Conservation (phyloP, 2,329 filamentous ascomycete genomes). For the Aquanectria penicillioides region DNA sequence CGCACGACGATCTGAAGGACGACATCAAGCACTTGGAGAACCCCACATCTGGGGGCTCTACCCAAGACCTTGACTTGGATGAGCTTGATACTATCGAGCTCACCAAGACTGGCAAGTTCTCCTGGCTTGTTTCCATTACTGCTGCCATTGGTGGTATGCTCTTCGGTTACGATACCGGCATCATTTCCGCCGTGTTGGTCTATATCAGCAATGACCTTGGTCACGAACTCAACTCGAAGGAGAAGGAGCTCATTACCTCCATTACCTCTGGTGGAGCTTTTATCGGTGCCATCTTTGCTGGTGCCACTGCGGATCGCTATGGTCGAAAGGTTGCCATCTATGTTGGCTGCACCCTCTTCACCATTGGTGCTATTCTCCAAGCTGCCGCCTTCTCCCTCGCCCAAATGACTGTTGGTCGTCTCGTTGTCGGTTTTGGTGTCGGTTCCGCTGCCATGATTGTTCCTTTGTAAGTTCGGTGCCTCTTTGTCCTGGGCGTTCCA, state of each 20-base stretch:
- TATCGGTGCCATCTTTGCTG: conserved; percentile 42
- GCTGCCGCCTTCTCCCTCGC: conserved; percentile 38
- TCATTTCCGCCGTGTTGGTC: conserved; percentile 48
- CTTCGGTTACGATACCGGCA: conserved; percentile 50
- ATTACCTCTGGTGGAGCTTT: conserved; percentile 55
- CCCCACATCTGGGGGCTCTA: conserved; percentile 21
- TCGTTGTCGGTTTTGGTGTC: conserved; percentile 61
- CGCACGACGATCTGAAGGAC: conserved; percentile 32
- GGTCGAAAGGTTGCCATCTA: conserved; percentile 42
- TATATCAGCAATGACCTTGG: conserved; percentile 47
- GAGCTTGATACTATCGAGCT: conserved; percentile 40
- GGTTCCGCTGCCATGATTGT: conserved; percentile 59
- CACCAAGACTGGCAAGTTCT: conserved; percentile 37
- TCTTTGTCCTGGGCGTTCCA: no score
- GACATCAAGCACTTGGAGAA: conserved; percentile 35
- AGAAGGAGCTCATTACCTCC: conserved; percentile 63
- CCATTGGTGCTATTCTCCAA: conserved; percentile 39
- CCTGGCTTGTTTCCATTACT: conserved; percentile 40
- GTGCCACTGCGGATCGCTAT: conserved; percentile 38
- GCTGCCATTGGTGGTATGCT: conserved; percentile 51
- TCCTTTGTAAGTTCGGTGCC: conserved; percentile 39
- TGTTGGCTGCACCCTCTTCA: conserved; percentile 40
- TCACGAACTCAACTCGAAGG: conserved; percentile 50
- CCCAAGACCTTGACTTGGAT: conserved; percentile 32
- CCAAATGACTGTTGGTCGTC: conserved; percentile 45